These are phyloP conservation scores for Austroboletus niveus DNA, from an alignment of 1,284 basidiomycete species.

Conservation along the genomic window DNA sequence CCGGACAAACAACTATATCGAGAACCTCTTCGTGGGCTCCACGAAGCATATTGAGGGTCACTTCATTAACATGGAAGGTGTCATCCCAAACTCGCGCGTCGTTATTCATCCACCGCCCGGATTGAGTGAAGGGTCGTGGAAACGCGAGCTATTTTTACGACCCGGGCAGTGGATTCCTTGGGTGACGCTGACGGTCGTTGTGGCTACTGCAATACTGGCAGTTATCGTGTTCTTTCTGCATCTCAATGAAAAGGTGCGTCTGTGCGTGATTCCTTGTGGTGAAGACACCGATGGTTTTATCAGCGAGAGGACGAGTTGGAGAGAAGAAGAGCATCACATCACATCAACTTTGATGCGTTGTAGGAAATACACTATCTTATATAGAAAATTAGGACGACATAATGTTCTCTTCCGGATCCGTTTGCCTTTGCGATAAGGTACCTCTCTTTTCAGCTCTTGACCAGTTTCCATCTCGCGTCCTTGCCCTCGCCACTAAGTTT, in stretches of 20 bases:
- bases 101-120: constrained; percentile 83
- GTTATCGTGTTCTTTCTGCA: constrained; percentile 86
- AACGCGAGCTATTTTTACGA: constrained; percentile 85
- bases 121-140: constrained; percentile 64
- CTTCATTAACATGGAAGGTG: constrained; percentile 89
- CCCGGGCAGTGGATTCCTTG: constrained; percentile 98
- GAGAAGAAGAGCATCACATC: constrained; percentile 81
- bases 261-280: not conserved
- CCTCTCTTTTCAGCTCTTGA: not conserved
- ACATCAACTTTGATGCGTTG: constrained; percentile 96
- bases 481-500: constrained; percentile 49
- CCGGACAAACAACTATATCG: constrained; percentile 99
- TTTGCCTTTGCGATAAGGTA: not conserved
- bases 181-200: constrained; percentile 87
- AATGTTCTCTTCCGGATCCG: not conserved
- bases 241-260: constrained; percentile 82
- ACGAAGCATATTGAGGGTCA: constrained; percentile 72
- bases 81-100: constrained; percentile 96
- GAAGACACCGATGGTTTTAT: constrained; percentile 2
- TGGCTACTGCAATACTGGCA: constrained; percentile 72
- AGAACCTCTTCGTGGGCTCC: constrained; percentile 91
- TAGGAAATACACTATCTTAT: constrained; percentile 36
- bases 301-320: constrained; percentile 93
- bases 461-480: constrained; percentile 37
- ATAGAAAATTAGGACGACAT: constrained; percentile 12